Evolutionary conservation across 257 asterid genomes (phyloP), one percentile per base, ranked within the genome.

Genomic region (Solanum chilense): DNA sequence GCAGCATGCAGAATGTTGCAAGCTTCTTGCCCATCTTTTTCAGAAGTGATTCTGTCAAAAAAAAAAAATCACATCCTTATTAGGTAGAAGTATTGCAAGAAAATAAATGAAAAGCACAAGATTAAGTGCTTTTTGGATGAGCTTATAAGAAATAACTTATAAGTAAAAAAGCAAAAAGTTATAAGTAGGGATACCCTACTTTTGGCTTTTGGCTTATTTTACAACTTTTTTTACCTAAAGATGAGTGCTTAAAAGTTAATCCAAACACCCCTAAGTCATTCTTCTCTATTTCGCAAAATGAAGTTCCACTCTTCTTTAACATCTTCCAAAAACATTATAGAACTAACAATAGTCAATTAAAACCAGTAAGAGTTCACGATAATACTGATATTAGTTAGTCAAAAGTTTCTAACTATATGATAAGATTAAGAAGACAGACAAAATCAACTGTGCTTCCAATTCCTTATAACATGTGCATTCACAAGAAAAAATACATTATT

Each of bases 11-110:
- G 96, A 86, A 91, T 88, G 91, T 92, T 93, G 94, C 99, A 97
- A 86, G 98, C 99, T 87, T 96, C 94, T 92, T 97, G 92, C 85
- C 99, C 99, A 89, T 97, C 98, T 91, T 95, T 92, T 92, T 97
- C 99, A 83, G 98, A 91, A 80, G 78, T 90, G 87, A 97, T 97
- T 91, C 99, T 97, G 92, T 86, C 66, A 56, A 56, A 7, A 56
- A 20, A 56, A 7, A n/a, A 9, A 47, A 23, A 87, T 14, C 62
- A 35, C 42, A 68, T 66, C n/a, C 78, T 87, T 35, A 88, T 82
- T 68, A 86, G 78, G 52, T 12, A 70, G 44, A 25, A 62, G n/a
- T 21, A 84, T 35, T 66, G 39, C 70, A 82, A 16, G 21, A 73
- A 47, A 21, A 88, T n/a, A 52, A 23, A 70, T 35, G 81, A 69